Base-by-base conservation (phyloP, 129 eudicot species). In the Ambrosia trifida region DNA sequence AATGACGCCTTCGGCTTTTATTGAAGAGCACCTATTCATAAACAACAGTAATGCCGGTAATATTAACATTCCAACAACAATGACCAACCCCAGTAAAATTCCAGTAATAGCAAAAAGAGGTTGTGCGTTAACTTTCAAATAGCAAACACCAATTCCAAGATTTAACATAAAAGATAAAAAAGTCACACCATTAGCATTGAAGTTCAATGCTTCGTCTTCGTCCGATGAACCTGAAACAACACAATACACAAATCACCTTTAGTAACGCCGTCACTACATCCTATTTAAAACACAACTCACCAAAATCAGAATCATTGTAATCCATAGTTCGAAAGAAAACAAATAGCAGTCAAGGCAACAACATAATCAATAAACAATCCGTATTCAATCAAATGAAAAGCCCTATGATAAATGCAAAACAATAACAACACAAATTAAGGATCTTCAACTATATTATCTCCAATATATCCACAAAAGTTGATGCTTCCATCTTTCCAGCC, bases 401-500 rank as follows among this genome's bases (percentile, higher is more conserved):
- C 16, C 5, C 2, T 40, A 40, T 40, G 10, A 40, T 40, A 4
- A 24, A 3, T 4, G 51, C 19, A 63, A 33, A 47, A 0, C 3
- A 13, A 40, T 6, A n/a, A n/a, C n/a, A 40, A 40, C 44, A 63
- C 13, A 45, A 78, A 24, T 24, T 24, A 24, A 78, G 82, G 82
- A 78, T 78, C 72, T 74, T 40, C 72, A 2, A 69, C 40, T 7
- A 54, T 68, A 36, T 65, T 70, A 17, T 78, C 88, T 19, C 92
- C 86, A 13, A 72, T 51, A 47, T 91, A 91, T 52, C 97, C 97
- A 53, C 82, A 53, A 20, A 91, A 86, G 84, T 80, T 83, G 31
- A 91, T 78, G 51, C 96, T 91, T 17, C 96, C 97, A 68, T 82
- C 82, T 68, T 91, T 91, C 88, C 82, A 82, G 46, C 80, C 91